Percentiles rank a stretch among this genome's conserved stretches.
Evolutionary conservation across 257 asterid genomes (phyloP).

Genomic region (Thymus quinquecostatus): DNA sequence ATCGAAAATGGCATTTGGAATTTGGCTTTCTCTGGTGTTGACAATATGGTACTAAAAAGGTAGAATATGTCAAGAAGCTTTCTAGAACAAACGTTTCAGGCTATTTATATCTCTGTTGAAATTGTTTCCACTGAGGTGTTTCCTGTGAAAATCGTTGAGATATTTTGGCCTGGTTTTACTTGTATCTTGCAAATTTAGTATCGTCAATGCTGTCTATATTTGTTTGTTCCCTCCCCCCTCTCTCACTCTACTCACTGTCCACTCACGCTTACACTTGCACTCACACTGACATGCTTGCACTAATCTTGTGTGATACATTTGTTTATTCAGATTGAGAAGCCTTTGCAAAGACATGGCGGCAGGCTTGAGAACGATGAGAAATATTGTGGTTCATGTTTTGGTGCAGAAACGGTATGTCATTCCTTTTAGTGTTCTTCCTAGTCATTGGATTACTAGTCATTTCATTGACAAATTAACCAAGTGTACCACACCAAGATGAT

Average conservation of each 20-base stretch:
- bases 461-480: neutral
- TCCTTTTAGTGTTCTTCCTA: slow-evolving; percentile 25
- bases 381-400: slow-evolving; percentile 96
- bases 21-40: slow-evolving; percentile 17
- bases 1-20: slow-evolving; percentile 9
- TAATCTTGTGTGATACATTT: slow-evolving; percentile 25
- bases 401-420: slow-evolving; percentile 84
- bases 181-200: slow-evolving; percentile 8
- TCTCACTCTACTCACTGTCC: neutral
- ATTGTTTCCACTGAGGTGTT: neutral
- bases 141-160: neutral
- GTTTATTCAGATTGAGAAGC: slow-evolving; percentile 82
- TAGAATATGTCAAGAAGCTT: slow-evolving; percentile 3
- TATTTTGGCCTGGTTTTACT: slow-evolving; percentile 1
- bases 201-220: slow-evolving; percentile 5
- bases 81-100: neutral
- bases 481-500: neutral
- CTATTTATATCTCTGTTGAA: neutral
- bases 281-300: neutral
- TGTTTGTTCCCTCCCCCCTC: neutral
- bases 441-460: slow-evolving; percentile 21
- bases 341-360: slow-evolving; percentile 96
- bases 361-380: slow-evolving; percentile 94
- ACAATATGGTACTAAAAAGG: neutral
- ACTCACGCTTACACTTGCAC: no score